phyloP scores from a whole-genome alignment of 345 rosid species.

The Dimocarpus longan region DNA sequence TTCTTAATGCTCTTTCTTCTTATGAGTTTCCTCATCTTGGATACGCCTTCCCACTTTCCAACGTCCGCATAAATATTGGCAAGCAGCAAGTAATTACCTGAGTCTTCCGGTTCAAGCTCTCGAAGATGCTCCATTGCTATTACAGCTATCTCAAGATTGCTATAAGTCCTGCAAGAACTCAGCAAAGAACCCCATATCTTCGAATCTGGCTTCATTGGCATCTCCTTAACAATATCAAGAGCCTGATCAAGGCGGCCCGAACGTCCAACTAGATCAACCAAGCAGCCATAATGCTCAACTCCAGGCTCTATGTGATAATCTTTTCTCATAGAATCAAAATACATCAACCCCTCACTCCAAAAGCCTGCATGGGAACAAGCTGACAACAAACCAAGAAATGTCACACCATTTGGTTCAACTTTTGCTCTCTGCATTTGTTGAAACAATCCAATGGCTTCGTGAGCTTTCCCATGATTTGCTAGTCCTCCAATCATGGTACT shows the following conservation, averaged over 20 bases:
- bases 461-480: conserved; percentile 59
- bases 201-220: conserved; percentile 52
- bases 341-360: conserved; percentile 44
- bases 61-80: conserved; percentile 60
- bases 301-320: conserved; percentile 45
- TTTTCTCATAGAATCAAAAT: conserved; percentile 47
- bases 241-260: conserved; percentile 40
- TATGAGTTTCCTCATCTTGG: conserved; percentile 43
- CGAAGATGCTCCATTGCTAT: conserved; percentile 51
- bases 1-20: conserved; percentile 50
- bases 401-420: conserved; percentile 49
- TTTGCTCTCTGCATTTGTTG: conserved; percentile 43
- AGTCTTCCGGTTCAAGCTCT: conserved; percentile 57
- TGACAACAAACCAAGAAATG: conserved; percentile 55
- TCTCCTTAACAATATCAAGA: conserved; percentile 35
- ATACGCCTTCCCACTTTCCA: conserved; percentile 55
- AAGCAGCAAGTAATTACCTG: conserved; percentile 59
- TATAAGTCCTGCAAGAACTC: conserved; percentile 45
- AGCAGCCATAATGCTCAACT: conserved; percentile 55
- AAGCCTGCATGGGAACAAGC: conserved; percentile 59
- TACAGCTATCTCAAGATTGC: conserved; percentile 43
- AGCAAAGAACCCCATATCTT: conserved; percentile 61
- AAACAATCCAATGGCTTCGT: conserved; percentile 40
- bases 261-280: conserved; percentile 59
- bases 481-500: conserved; percentile 64